Evolutionary conservation across 768 basidiomycete species (phyloP).

Genomic region (Lanmaoa rubissima): DNA sequence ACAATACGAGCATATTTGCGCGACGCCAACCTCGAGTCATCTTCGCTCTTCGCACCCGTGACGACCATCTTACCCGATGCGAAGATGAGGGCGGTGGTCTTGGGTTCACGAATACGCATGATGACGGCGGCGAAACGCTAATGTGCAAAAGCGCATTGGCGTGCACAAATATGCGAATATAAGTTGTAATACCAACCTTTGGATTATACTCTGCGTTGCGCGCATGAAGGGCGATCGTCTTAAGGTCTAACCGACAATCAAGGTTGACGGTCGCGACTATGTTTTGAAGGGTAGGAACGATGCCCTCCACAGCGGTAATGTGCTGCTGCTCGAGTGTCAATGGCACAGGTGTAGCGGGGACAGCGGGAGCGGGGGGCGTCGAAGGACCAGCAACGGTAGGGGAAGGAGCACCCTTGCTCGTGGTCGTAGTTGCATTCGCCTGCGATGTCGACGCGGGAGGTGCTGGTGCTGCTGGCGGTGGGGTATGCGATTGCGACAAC

Average conservation of each 20-base stretch:
- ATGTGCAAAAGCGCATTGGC: constrained; percentile 62
- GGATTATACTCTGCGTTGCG: constrained; percentile 99
- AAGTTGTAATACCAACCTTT: constrained; percentile 77
- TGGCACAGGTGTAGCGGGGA: constrained; percentile 67
- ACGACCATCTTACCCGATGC: constrained; percentile 99
- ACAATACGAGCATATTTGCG: constrained; percentile 99
- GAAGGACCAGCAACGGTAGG: constrained; percentile 59
- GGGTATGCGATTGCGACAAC: constrained; percentile 43
- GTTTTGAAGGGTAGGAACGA: constrained; percentile 99
- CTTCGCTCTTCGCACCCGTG: constrained; percentile 98
- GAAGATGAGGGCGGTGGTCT: constrained; percentile 99
- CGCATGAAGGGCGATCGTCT: constrained; percentile 97
- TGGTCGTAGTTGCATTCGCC: constrained; percentile 31
- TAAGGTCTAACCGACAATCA: constrained; percentile 93
- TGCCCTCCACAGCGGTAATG: constrained; percentile 95
- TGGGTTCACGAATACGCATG: constrained; percentile 99
- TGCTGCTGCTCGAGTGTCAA: constrained; percentile 89
- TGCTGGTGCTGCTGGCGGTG: constrained; percentile 24
- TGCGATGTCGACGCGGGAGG: constrained; percentile 12
- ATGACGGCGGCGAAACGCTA: constrained; percentile 99
- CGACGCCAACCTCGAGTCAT: constrained; percentile 94
- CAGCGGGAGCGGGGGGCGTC: constrained; percentile 47
- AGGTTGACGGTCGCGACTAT: constrained; percentile 99
- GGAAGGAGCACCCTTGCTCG: constrained; percentile 31
- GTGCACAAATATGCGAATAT: constrained; percentile 40